Evolutionary conservation across 1,284 basidiomycete species (phyloP).

Genomic region (Phellopilus nigrolimitatus): DNA sequence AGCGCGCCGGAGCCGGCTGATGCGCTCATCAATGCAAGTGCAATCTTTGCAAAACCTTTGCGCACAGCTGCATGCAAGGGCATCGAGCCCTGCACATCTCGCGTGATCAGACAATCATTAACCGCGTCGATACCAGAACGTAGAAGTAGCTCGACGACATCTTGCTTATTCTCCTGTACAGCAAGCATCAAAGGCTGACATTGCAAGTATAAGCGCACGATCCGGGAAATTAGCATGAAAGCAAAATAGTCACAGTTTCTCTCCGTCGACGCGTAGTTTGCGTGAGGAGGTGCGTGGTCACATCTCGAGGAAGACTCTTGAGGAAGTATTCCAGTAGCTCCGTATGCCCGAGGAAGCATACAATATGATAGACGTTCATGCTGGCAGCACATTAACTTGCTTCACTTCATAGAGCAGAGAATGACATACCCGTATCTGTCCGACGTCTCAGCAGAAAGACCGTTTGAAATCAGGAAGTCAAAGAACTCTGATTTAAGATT

Average conservation of each 20-base stretch:
- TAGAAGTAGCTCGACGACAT: conserved; percentile 34
- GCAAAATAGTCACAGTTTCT: conserved; percentile 39
- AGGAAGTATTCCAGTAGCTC: conserved; percentile 41
- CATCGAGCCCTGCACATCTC: conserved; percentile 40
- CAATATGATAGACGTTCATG: conserved; percentile 50
- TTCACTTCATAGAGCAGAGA: background rate
- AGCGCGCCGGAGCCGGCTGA: conserved; percentile 31
- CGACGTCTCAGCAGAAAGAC: conserved; percentile 39
- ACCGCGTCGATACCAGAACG: conserved; percentile 29
- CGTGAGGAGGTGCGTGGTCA: conserved; percentile 36
- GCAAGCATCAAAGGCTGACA: conserved; percentile 51
- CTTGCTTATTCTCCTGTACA: conserved; percentile 30
- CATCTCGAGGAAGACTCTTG: conserved; percentile 44
- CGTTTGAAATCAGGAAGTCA: conserved; percentile 46
- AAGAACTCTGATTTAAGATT: conserved; percentile 33
- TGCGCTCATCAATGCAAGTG: conserved; percentile 34
- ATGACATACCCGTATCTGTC: conserved; percentile 40
- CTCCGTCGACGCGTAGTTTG: conserved; percentile 40
- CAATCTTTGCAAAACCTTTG: conserved; percentile 31
- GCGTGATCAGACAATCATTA: conserved; percentile 28
- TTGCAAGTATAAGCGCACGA: background rate
- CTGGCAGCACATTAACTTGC: conserved; percentile 28
- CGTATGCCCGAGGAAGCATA: conserved; percentile 30
- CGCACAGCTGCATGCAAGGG: conserved; percentile 45
- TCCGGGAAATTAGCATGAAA: background rate